phyloP scores from a whole-genome alignment of 148 eudicot species.

The Camellia sinensis region DNA sequence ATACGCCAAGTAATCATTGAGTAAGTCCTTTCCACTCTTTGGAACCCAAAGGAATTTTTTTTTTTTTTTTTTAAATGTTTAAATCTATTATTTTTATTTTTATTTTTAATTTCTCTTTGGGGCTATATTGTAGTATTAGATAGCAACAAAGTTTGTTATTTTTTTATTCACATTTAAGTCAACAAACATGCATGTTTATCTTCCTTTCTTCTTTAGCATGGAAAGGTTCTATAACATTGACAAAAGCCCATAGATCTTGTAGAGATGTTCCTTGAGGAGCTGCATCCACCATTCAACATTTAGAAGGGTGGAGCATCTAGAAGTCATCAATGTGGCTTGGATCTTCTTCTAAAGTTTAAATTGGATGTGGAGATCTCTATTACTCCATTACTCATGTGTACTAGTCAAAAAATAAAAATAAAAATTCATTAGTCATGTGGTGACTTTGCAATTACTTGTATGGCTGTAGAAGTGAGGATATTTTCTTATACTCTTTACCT shows the following conservation, averaged over 20 bases:
- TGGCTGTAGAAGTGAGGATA: not conserved
- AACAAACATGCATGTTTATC: not conserved
- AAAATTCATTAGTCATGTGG: not conserved
- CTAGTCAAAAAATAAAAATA: no score
- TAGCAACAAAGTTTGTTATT: no score
- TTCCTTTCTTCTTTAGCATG: not conserved
- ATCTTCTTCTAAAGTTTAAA: conserved; percentile 9
- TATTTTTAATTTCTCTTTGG: not conserved
- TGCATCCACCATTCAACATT: not conserved
- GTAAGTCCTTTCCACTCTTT: conserved; percentile 39
- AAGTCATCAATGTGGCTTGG: not conserved
- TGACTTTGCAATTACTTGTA: not conserved
- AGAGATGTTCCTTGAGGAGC: conserved; percentile 3
- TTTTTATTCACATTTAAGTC: not conserved
- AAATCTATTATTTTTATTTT: not conserved
- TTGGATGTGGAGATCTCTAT: not conserved
- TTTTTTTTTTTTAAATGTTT: not conserved
- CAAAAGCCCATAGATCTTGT: not conserved
- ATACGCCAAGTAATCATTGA: conserved; percentile 73
- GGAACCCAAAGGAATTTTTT: not conserved
- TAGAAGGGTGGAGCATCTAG: not conserved
- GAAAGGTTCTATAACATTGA: not conserved
- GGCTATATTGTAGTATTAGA: not conserved
- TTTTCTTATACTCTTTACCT: not conserved
- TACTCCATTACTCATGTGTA: not conserved